Evolutionary conservation across 345 rosid genomes (phyloP).

Genomic region (Alliaria petiolata): DNA sequence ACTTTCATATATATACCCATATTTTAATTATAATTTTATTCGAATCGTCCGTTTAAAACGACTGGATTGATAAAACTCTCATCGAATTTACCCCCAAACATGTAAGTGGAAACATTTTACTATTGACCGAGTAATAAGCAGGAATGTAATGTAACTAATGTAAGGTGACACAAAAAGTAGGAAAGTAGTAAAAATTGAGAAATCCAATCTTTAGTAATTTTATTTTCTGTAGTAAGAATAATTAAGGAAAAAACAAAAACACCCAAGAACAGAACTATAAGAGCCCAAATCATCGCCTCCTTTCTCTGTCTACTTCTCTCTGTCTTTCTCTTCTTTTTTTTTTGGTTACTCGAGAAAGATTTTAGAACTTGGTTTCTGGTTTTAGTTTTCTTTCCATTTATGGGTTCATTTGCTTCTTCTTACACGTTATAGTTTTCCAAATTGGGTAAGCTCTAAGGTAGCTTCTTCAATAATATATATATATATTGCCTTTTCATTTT

Average conservation of each 20-base stretch:
- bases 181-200: neutral
- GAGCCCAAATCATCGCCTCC: conserved; percentile 11
- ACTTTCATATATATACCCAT: too few species aligned
- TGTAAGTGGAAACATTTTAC: neutral
- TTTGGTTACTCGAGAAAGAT: neutral
- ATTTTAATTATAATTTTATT: too few species aligned
- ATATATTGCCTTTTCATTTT: neutral
- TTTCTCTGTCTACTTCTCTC: conserved; percentile 9
- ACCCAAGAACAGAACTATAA: conserved; percentile 11
- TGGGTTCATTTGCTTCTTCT: conserved; percentile 22
- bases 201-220: neutral
- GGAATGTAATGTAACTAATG: neutral
- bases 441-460: conserved; percentile 35
- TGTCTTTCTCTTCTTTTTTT: neutral
- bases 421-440: conserved; percentile 30
- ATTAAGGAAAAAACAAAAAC: neutral
- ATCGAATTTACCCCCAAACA: neutral
- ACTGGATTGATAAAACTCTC: neutral
- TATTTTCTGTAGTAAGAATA: neutral
- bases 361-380: conserved; percentile 4
- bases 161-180: neutral
- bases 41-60: too few species aligned
- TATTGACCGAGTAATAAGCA: neutral
- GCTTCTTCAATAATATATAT: conserved; percentile 9
- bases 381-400: conserved; percentile 24